A percentile compares a stretch with the other conserved stretches of the same genome.
Evolutionary conservation across 1,284 basidiomycete species (phyloP).

Genomic region (Cutaneotrichosporon sp.): DNA sequence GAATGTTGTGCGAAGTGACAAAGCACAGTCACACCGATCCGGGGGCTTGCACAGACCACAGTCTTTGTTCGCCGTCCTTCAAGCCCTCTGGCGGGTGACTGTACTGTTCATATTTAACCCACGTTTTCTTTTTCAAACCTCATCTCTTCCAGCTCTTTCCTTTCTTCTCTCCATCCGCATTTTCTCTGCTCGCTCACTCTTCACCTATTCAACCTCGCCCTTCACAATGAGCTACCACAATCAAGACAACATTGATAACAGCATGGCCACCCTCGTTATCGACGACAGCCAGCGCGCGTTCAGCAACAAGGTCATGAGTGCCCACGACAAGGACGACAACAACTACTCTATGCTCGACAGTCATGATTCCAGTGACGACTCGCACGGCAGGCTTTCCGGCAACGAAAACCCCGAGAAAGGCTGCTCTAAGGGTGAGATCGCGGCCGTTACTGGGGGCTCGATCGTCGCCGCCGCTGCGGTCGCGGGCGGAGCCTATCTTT

Average conservation of each 20-base stretch:
- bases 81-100: too few relatives aligned
- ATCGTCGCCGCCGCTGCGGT: conserved; percentile 5
- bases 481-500: conserved; percentile 1
- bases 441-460: conserved; percentile 2
- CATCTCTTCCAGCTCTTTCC: neutral
- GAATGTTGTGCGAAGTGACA: too few relatives aligned
- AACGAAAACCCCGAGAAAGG: neutral
- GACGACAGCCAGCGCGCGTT: too few relatives aligned
- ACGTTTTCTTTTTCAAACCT: neutral
- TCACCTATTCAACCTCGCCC: too few relatives aligned
- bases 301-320: neutral
- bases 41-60: too few relatives aligned
- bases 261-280: too few relatives aligned
- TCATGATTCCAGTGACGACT: neutral
- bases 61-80: too few relatives aligned
- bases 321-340: neutral
- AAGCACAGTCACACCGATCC: too few relatives aligned
- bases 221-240: neutral
- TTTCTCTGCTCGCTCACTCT: too few relatives aligned
- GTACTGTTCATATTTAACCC: too few relatives aligned
- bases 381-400: neutral
- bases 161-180: too few relatives aligned
- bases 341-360: neutral
- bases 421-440: conserved; percentile 15
- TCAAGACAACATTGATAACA: too few relatives aligned